phyloP scores from a whole-genome alignment of 176 grass and related monocot species.

The Musa beccarii region DNA sequence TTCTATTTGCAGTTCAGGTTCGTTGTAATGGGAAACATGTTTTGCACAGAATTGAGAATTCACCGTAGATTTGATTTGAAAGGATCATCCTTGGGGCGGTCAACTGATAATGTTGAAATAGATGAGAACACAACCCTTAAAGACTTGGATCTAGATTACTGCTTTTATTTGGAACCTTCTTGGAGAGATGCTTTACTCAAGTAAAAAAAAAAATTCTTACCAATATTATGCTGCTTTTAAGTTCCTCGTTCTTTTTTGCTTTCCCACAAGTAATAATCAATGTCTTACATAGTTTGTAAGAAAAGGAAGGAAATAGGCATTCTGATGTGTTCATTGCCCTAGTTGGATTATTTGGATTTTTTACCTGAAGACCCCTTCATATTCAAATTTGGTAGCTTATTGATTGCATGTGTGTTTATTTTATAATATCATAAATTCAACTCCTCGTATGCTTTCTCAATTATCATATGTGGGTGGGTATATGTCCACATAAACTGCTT shows the following conservation, averaged over 20 bases:
- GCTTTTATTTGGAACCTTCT: slow-evolving; percentile 99
- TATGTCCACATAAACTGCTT: no score
- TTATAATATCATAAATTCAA: no score
- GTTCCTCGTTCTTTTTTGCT: not conserved
- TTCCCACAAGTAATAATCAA: not conserved
- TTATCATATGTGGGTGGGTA: no score
- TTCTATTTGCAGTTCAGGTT: slow-evolving; percentile 75
- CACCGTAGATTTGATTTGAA: slow-evolving; percentile 95
- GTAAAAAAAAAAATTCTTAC: slow-evolving; percentile 21
- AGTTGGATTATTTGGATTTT: no score
- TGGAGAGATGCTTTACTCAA: slow-evolving; percentile 90
- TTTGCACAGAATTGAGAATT: slow-evolving; percentile 96
- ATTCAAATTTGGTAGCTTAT: no score
- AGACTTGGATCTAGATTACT: slow-evolving; percentile 91
- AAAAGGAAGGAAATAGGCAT: not conserved
- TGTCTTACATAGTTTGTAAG: not conserved
- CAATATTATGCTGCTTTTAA: not conserved
- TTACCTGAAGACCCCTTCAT: no score
- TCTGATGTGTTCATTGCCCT: no score
- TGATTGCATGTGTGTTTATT: no score
- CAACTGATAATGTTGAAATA: slow-evolving; percentile 88
- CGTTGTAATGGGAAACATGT: slow-evolving; percentile 99
- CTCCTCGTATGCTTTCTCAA: no score
- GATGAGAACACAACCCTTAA: slow-evolving; percentile 96
- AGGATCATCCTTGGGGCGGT: slow-evolving; percentile 89